These are phyloP conservation scores for Leucocoprinus birnbaumii DNA, from an alignment of 768 basidiomycete species.

Conservation along the genomic window DNA sequence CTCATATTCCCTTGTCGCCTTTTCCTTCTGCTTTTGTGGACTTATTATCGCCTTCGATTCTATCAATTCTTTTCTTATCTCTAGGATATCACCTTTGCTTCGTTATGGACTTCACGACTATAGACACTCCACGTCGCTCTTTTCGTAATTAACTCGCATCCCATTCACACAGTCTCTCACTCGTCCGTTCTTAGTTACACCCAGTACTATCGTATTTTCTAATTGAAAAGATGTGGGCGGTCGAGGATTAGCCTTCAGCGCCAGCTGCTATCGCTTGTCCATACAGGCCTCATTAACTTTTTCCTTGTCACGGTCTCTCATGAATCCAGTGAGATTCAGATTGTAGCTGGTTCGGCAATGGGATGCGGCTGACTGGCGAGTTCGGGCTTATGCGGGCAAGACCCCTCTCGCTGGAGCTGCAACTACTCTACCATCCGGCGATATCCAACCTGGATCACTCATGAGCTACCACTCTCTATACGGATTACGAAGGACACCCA, in stretches of 20 bases:
- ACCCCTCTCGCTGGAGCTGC: no score
- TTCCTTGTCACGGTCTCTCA: no score
- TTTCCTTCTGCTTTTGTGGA: background rate
- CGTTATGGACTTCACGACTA: background rate
- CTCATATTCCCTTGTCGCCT: background rate
- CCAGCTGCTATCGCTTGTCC: no score
- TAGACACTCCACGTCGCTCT: slow-evolving; percentile 2
- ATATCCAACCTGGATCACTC: background rate
- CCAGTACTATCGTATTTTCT: no score
- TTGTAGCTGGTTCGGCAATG: no score
- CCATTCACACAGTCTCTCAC: background rate
- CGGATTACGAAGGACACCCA: background rate
- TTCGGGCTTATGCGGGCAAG: no score
- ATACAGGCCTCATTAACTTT: no score
- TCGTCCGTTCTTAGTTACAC: background rate
- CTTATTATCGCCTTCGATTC: background rate
- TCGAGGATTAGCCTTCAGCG: no score
- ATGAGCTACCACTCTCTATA: background rate
- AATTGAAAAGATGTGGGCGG: background rate
- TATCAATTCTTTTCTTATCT: background rate
- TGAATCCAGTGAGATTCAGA: no score
- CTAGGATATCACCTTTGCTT: background rate
- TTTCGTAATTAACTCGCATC: background rate
- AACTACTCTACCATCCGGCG: no score
- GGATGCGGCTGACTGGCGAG: background rate